Conservation (phyloP, 176 grass and related monocot species). For the Aegilops sharonensis region DNA sequence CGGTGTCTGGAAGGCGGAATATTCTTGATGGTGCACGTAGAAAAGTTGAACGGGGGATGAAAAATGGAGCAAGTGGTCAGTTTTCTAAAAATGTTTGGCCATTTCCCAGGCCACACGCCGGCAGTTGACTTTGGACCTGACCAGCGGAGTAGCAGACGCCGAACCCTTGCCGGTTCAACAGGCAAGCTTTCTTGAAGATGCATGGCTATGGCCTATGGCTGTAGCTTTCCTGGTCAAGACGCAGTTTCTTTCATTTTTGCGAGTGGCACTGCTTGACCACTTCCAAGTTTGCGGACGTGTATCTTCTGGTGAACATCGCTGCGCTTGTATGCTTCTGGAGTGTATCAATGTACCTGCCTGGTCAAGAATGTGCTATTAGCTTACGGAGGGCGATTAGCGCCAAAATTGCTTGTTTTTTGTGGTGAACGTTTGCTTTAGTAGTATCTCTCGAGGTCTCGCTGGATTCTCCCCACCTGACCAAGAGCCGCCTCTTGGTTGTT, state of each 20-base stretch:
- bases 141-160: conserved; percentile 1
- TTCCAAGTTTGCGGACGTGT: conserved; percentile 10
- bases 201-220: background rate
- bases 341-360: background rate
- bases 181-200: conserved; percentile 26
- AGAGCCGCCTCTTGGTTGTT: background rate
- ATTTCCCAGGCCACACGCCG: conserved; percentile 17
- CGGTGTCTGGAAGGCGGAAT: conserved; percentile 34
- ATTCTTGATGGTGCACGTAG: conserved; percentile 6
- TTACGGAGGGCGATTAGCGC: background rate
- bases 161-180: conserved; percentile 26
- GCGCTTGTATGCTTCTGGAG: background rate
- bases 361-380: background rate
- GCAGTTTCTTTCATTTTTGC: background rate
- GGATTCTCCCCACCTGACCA: background rate
- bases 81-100: conserved; percentile 38
- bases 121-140: conserved; percentile 58
- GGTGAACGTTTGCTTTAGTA: background rate
- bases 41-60: conserved; percentile 31
- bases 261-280: background rate
- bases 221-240: conserved; percentile 19
- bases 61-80: conserved; percentile 5
- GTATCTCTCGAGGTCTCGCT: background rate
- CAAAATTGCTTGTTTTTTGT: background rate
- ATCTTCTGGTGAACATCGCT: background rate